phyloP scores from a whole-genome alignment of 768 basidiomycete species.

The Leccinum variicolor region DNA sequence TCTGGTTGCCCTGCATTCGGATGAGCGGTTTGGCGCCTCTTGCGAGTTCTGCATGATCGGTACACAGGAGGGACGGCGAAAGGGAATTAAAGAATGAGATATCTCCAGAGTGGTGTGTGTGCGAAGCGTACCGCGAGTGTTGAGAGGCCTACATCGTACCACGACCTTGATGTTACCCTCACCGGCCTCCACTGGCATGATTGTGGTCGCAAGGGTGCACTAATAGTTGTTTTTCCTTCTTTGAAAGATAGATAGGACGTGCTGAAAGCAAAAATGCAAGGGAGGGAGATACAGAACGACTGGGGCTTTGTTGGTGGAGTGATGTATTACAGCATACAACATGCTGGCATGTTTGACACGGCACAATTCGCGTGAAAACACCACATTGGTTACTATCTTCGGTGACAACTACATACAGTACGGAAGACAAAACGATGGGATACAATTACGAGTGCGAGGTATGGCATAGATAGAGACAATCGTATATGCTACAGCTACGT shows the following conservation, averaged over 20 bases:
- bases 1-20: slow-evolving; percentile 93
- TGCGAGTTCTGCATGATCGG: slow-evolving; percentile 64
- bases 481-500: neutral
- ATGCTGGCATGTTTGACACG: slow-evolving; percentile 11
- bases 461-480: neutral
- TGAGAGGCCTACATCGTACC: slow-evolving; percentile 95
- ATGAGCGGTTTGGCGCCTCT: slow-evolving; percentile 93
- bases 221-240: slow-evolving; percentile 7
- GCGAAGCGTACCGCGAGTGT: slow-evolving; percentile 73
- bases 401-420: slow-evolving; percentile 3
- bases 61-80: neutral
- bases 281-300: slow-evolving; percentile 4
- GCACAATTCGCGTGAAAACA: slow-evolving; percentile 23
- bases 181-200: slow-evolving; percentile 66
- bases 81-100: neutral
- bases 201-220: slow-evolving; percentile 18
- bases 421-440: neutral
- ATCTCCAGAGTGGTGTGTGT: slow-evolving; percentile 1
- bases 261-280: slow-evolving; percentile 1
- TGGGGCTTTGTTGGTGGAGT: slow-evolving; percentile 3
- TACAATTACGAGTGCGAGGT: neutral
- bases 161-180: slow-evolving; percentile 93
- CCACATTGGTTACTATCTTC: slow-evolving; percentile 4
- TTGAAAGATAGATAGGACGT: slow-evolving; percentile 12
- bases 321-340: slow-evolving; percentile 1